phyloP scores from a whole-genome alignment of 345 rosid genomes.

The Punica granatum region DNA sequence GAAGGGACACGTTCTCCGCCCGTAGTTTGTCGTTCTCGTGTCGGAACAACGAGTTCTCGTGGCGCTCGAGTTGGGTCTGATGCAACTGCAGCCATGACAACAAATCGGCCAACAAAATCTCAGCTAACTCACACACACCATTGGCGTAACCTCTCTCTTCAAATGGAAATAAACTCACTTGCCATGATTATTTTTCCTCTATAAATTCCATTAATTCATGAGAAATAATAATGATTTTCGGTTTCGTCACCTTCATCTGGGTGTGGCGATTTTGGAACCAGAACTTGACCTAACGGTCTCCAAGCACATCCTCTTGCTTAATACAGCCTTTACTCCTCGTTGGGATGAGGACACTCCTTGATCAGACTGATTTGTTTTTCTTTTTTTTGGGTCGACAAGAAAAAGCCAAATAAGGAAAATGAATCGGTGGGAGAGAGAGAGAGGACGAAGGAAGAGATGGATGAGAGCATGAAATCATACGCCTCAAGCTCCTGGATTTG shows the following conservation, averaged over 20 bases:
- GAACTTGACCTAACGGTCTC: constrained; percentile 96
- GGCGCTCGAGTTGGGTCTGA: constrained; percentile 51
- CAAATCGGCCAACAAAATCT: neutral
- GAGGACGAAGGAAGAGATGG: neutral
- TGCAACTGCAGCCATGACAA: neutral
- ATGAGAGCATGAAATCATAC: constrained; percentile 36
- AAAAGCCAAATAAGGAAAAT: neutral
- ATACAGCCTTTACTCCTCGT: constrained; percentile 86
- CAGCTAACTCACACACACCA: neutral
- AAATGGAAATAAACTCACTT: too few species aligned
- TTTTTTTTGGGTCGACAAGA: constrained; percentile 6
- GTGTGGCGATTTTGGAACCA: constrained; percentile 98
- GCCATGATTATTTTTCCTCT: too few species aligned
- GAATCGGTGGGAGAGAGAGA: too few species aligned
- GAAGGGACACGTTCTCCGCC: constrained; percentile 76
- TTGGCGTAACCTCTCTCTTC: too few species aligned
- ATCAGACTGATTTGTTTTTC: too few species aligned
- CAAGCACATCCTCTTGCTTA: constrained; percentile 65
- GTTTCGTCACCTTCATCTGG: constrained; percentile 71
- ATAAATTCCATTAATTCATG: too few species aligned
- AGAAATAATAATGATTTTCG: neutral
- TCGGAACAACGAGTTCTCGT: constrained; percentile 71
- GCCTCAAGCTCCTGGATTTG: constrained; percentile 99
- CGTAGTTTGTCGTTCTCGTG: constrained; percentile 91
- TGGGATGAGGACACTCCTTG: constrained; percentile 96